Conservation (phyloP, 1,284 basidiomycete species). For the Ustilago tritici region DNA sequence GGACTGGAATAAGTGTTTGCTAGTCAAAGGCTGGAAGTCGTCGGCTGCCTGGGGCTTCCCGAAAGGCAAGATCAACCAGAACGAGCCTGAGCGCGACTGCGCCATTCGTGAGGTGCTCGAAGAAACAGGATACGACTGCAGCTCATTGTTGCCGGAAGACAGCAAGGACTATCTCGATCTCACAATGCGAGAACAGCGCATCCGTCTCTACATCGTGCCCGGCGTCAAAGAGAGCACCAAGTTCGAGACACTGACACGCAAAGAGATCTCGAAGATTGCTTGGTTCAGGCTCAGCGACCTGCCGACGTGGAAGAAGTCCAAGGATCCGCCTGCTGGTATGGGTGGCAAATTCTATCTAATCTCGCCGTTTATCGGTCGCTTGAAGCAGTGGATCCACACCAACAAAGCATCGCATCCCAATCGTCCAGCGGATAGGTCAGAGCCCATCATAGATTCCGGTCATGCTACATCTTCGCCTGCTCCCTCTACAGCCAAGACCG, state of each 20-base stretch:
- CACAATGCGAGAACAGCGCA: slow-evolving; percentile 86
- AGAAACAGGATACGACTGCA: slow-evolving; percentile 68
- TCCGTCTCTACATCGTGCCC: slow-evolving; percentile 91
- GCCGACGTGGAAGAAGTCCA: slow-evolving; percentile 91
- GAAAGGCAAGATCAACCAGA: slow-evolving; percentile 98
- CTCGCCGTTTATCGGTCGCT: slow-evolving; percentile 82
- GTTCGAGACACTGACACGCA: slow-evolving; percentile 93
- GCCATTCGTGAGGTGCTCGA: slow-evolving; percentile 74
- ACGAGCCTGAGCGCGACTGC: slow-evolving; percentile 72
- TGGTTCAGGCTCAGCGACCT: slow-evolving; percentile 93
- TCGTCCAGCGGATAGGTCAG: slow-evolving; percentile 25
- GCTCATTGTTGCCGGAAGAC: slow-evolving; percentile 53
- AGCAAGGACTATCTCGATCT: slow-evolving; percentile 80
- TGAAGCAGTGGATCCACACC: slow-evolving; percentile 66
- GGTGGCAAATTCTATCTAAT: slow-evolving; percentile 92
- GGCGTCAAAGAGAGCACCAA: slow-evolving; percentile 88
- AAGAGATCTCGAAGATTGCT: slow-evolving; percentile 99
- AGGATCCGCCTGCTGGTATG: slow-evolving; percentile 71
- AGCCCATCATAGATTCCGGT: slow-evolving; percentile 18
- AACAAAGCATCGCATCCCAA: slow-evolving; percentile 59
- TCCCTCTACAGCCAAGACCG: slow-evolving; percentile 19
- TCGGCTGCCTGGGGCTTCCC: slow-evolving; percentile 98
- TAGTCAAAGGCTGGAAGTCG: slow-evolving; percentile 93
- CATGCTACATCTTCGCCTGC: slow-evolving; percentile 15
- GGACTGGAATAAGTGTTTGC: slow-evolving; percentile 78